phyloP scores from a whole-genome alignment of 768 basidiomycete genomes.

The Lepiota brunneoincarnata region DNA sequence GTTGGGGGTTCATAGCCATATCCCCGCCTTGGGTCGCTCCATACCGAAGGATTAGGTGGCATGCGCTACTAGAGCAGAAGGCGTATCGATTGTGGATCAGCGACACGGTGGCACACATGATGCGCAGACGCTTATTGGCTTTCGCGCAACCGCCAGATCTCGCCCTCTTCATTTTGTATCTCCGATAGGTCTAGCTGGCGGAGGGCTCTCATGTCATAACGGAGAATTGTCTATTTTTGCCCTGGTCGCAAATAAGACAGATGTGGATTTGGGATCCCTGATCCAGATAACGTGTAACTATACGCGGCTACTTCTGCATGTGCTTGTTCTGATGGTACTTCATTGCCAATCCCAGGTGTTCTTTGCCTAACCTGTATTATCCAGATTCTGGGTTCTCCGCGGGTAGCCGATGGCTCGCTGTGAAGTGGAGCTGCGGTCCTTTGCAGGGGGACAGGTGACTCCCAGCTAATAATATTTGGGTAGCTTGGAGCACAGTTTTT shows the following conservation, averaged over 20 bases:
- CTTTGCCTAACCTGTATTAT: neutral
- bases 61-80: neutral
- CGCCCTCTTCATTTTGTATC: conserved; percentile 3
- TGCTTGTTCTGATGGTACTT: conserved; percentile 8
- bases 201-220: conserved; percentile 8
- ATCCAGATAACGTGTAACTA: conserved; percentile 1
- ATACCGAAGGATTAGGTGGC: neutral
- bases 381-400: conserved; percentile 4
- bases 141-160: conserved; percentile 1
- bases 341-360: conserved; percentile 1
- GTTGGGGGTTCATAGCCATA: no score
- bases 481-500: neutral
- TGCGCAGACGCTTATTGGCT: neutral
- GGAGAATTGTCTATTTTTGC: conserved; percentile 7
- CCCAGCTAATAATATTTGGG: conserved; percentile 4
- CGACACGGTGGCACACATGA: neutral
- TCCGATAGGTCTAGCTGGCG: conserved; percentile 1
- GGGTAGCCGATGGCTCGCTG: conserved; percentile 2
- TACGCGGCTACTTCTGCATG: neutral
- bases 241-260: neutral
- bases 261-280: neutral
- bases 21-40: no score
- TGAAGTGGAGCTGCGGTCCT: neutral
- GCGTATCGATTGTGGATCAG: neutral
- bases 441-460: neutral